These are phyloP conservation scores for Xanthoceras sorbifolium DNA, from an alignment of 345 rosid species.

Conservation along the genomic window DNA sequence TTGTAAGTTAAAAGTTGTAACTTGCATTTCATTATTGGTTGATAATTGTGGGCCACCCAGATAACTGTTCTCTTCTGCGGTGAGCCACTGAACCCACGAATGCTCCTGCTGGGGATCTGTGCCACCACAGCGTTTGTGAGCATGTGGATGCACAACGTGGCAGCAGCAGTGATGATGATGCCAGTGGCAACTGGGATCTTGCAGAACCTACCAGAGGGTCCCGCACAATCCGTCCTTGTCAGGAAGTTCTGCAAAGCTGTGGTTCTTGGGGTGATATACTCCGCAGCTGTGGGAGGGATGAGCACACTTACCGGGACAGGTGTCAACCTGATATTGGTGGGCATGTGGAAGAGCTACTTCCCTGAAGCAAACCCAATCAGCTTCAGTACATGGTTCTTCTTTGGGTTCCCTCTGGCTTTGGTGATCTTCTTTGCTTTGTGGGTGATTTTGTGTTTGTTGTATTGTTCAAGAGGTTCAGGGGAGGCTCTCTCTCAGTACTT, in stretches of 20 bases:
- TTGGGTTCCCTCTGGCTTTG: slow-evolving; percentile 77
- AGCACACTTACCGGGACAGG: slow-evolving; percentile 95
- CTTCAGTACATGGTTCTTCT: slow-evolving; percentile 84
- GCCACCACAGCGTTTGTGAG: slow-evolving; percentile 86
- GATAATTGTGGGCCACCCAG: slow-evolving; percentile 39
- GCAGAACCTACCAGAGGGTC: slow-evolving; percentile 59
- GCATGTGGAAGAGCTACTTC: slow-evolving; percentile 87
- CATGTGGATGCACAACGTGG: slow-evolving; percentile 99
- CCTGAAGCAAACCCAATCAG: slow-evolving; percentile 72
- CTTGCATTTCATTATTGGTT: no score
- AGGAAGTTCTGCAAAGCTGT: slow-evolving; percentile 69
- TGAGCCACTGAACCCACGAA: slow-evolving; percentile 77
- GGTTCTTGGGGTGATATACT: slow-evolving; percentile 76
- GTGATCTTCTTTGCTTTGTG: slow-evolving; percentile 64
- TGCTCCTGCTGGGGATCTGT: slow-evolving; percentile 88
- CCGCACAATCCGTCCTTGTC: slow-evolving; percentile 25
- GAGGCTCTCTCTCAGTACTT: slow-evolving; percentile 61
- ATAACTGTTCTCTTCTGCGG: slow-evolving; percentile 73
- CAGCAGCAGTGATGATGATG: slow-evolving; percentile 88
- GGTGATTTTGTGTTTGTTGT: slow-evolving; percentile 67
- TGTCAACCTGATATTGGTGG: slow-evolving; percentile 85
- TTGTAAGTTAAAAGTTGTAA: no score
- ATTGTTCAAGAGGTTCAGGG: slow-evolving; percentile 58
- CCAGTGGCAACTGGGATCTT: slow-evolving; percentile 94
- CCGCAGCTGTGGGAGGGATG: slow-evolving; percentile 84